Base-by-base conservation (phyloP, 1,139 yeast species). In the Wickerhamomyces sp. region DNA sequence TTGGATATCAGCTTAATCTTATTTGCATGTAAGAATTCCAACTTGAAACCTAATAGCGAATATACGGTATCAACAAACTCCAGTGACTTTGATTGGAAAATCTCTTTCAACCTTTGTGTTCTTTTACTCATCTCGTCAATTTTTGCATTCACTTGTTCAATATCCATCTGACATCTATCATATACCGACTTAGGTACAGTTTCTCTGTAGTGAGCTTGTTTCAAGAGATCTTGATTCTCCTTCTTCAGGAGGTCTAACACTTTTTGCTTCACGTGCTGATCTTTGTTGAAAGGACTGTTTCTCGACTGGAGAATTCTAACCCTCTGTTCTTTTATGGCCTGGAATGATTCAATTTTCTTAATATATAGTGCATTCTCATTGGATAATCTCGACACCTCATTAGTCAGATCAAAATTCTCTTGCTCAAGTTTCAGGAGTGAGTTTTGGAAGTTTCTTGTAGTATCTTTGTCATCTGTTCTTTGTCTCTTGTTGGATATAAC, bases 41-140 rank as follows among this genome's bases (percentile, higher is more conserved):
- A 69, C 34, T 78, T 75, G 64, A 79, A 89, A 0, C 96, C 96
- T 46, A 89, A 72, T 37, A 85, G 72, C 11, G 82, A 73, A 42
- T 83, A 79, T 0, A 89, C 81, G 1, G 84, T 78, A 34, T 82
- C 80, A 33, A 89, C 69, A 44, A 87, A 81, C 58, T 87, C 94
- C 36, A 75, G 67, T n/a, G 94, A 82, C 61, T 86, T 85, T 48
- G 77, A 75, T n/a, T 80, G 66, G 59, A 81, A 89, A 13, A 79
- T 75, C 52, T 81, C 81, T 54, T 75, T 78, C 46, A 89, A 71
- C 39, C 96, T 68, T 31, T 65, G 71, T 39, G 75, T 73, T 45
- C 81, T 70, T 61, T 88, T 89, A 44, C 73, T 70, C 29, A 78
- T 65, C 44, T 76, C 78, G 37, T 73, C 74, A 4, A 83, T 64